These are phyloP conservation scores for Biscogniauxia mediterranea DNA, from an alignment of 2,329 filamentous ascomycete species.

Conservation along the genomic window DNA sequence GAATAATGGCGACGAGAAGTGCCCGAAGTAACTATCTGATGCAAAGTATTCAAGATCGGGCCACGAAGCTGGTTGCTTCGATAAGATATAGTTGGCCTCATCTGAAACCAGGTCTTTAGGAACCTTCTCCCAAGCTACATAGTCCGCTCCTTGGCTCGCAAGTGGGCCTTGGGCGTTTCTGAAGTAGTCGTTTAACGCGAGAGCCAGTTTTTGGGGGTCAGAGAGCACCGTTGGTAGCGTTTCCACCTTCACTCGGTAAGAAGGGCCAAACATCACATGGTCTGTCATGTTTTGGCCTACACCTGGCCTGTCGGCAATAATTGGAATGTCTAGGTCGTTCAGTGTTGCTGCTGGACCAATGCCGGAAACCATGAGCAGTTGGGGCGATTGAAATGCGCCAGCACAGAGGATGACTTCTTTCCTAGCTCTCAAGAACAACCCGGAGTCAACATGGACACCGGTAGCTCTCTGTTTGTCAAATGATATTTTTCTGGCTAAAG, in stretches of 20 bases:
- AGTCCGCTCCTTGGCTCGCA: constrained; percentile 11
- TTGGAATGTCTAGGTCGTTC: constrained; percentile 41
- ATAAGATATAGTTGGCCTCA: not conserved
- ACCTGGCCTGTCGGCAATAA: constrained; percentile 53
- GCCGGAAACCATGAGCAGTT: constrained; percentile 40
- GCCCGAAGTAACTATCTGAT: not conserved
- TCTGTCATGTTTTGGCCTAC: constrained; percentile 61
- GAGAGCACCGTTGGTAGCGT: not conserved
- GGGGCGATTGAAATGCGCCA: constrained; percentile 40
- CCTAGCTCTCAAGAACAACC: not conserved
- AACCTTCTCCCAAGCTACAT: constrained; percentile 29
- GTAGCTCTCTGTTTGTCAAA: not conserved
- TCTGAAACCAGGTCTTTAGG: constrained; percentile 19
- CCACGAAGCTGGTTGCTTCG: constrained; percentile 29
- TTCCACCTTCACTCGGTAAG: constrained; percentile 11
- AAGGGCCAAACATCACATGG: constrained; percentile 34
- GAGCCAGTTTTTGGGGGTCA: constrained; percentile 12
- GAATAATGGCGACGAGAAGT: not conserved
- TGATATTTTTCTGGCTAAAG: not conserved
- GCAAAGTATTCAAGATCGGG: constrained; percentile 33
- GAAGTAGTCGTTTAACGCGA: not conserved
- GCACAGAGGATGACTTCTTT: constrained; percentile 37
- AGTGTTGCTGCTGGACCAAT: constrained; percentile 35
- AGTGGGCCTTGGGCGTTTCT: constrained; percentile 11
- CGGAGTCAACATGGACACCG: not conserved